Evolutionary conservation across 257 asterid species (phyloP).

Genomic region (Nicotiana obtusifolia): DNA sequence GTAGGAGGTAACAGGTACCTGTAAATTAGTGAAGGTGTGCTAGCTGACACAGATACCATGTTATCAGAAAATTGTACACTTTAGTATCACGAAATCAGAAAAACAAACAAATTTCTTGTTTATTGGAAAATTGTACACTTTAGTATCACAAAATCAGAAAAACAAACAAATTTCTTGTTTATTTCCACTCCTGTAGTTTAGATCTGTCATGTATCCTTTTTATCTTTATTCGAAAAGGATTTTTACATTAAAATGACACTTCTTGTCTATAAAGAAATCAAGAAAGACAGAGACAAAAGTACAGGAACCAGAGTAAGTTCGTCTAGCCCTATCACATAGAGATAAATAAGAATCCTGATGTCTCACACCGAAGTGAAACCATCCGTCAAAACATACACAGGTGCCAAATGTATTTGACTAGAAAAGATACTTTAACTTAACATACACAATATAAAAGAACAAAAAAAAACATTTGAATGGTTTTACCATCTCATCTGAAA

Average conservation of each 20-base stretch:
- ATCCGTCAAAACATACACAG: neutral
- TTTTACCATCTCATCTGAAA: conserved; percentile 1
- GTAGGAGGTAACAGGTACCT: neutral
- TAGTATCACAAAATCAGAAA: neutral
- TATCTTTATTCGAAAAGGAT: neutral
- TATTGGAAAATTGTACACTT: neutral
- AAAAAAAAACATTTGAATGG: neutral
- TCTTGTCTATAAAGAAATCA: neutral
- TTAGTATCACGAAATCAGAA: neutral
- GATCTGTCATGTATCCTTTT: neutral
- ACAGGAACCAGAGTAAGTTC: neutral
- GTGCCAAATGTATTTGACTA: neutral
- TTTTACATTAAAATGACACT: neutral
- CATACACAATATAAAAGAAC: neutral
- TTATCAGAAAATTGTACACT: neutral
- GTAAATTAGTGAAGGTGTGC: neutral
- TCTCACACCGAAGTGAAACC: neutral
- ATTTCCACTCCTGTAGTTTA: neutral
- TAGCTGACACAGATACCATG: neutral
- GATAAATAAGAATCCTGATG: neutral
- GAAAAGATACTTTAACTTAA: neutral
- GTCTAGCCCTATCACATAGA: neutral
- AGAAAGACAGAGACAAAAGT: neutral
- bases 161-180: neutral
- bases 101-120: neutral